Evolutionary conservation across 31 red algal species (phyloP), one percentile per base, ranked within the genome.

Genomic region (Asparagopsis taxiformis): DNA sequence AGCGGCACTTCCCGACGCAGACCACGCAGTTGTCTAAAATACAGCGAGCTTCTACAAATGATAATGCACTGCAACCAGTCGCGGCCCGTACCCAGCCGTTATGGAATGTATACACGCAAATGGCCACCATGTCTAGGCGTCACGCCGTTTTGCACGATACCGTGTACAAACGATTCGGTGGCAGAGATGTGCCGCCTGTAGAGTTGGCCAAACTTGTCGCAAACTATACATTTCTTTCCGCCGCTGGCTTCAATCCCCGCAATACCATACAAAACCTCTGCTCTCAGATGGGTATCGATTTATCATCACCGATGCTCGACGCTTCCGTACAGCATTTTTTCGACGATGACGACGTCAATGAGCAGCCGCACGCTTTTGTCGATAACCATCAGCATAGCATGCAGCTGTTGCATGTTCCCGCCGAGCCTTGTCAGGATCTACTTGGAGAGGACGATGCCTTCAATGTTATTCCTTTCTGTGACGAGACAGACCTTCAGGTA

Each of bases 221-320:
- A 3, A n/a, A 54, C 2, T 80, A 80, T 31, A 70, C 44, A 3
- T 80, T 80, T 59, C 64, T 80, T 56, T 80, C 63, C 6, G 70
- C 77, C 32, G 35, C 64, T 24, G 77, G 77, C n/a, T 60, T 80
- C 26, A 80, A 59, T 21, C 31, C 51, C 15, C 5, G 46, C 13
- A 64, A 64, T 2, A 48, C 63, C 5, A 62, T 80, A 26, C 77
- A 80, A 1, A 25, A 53, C 1, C 51, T 80, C 36, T 80, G 62
- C 62, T 24, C 31, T 17, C 62, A 80, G 34, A 49, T 80, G 5
- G 39, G 59, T 15, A 68, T 80, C 28, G 11, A 80, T 25, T 59
- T 68, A 4, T 57, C 51, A 1, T 39, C 53, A 2, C 72, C 72
- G 19, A n/a, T 23, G 41, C 43, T 57, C 11, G 72, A 72, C 24